Evolutionary conservation across 352 stramenopile species (phyloP).

Genomic region (Peronosclerospora sorghi): DNA sequence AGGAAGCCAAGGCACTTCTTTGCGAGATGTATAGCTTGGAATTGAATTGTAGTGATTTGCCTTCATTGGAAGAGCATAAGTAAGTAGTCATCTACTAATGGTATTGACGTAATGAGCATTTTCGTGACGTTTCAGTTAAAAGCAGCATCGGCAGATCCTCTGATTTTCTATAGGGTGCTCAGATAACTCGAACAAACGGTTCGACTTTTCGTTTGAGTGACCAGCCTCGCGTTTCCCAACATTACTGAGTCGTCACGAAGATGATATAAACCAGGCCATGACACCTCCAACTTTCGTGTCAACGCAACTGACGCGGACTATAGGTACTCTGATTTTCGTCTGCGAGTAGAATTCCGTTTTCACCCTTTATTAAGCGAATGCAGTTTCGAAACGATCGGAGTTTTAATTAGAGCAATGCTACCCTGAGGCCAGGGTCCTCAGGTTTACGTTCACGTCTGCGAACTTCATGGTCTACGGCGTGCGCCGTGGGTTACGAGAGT

Average conservation of each 20-base stretch:
- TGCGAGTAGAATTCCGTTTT: conserved; percentile 11
- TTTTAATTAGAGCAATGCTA: too few species aligned
- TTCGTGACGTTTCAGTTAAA: conserved; percentile 6
- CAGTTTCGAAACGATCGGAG: too few species aligned
- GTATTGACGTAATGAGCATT: background rate
- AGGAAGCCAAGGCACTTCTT: conserved; percentile 72
- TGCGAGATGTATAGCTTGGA: conserved; percentile 68
- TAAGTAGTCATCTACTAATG: background rate
- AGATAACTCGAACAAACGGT: conserved; percentile 12
- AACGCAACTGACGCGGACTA: conserved; percentile 1
- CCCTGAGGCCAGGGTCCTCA: too few species aligned
- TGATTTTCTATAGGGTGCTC: conserved; percentile 13
- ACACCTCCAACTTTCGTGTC: conserved; percentile 10
- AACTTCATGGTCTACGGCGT: too few species aligned
- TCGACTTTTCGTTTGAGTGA: background rate
- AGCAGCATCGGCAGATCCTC: conserved; percentile 16
- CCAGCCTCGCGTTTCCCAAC: background rate
- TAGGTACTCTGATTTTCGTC: conserved; percentile 4
- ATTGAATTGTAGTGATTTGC: conserved; percentile 11
- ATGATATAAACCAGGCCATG: conserved; percentile 11
- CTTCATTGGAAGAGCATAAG: background rate
- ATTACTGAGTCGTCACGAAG: background rate
- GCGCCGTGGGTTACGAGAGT: too few species aligned
- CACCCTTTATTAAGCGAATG: too few species aligned
- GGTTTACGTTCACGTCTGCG: too few species aligned